These are phyloP conservation scores for Pholiota conissans DNA, from an alignment of 768 basidiomycete genomes.

Conservation along the genomic window DNA sequence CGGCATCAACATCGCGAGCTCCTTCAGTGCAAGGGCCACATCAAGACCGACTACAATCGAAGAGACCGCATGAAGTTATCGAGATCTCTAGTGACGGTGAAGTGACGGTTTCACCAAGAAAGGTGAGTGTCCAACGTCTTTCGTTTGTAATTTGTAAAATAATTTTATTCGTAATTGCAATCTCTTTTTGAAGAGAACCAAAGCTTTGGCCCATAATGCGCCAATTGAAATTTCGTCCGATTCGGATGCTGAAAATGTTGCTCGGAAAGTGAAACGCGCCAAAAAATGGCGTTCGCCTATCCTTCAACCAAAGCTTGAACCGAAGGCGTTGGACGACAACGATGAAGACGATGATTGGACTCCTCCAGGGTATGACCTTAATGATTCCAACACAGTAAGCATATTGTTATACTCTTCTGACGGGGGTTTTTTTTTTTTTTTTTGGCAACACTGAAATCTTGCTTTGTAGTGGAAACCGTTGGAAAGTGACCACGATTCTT, in stretches of 20 bases:
- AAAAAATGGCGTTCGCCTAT: neutral
- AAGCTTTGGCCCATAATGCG: neutral
- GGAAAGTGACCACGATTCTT: conserved; percentile 6
- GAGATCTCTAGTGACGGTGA: conserved; percentile 17
- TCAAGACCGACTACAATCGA: neutral
- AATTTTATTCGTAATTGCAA: neutral
- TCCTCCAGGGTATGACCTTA: conserved; percentile 25
- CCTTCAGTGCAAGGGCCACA: too few relatives aligned
- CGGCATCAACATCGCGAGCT: too few relatives aligned
- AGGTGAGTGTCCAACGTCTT: neutral
- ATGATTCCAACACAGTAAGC: conserved; percentile 23
- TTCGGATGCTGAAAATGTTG: neutral
- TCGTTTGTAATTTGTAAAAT: neutral
- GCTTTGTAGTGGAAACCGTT: conserved; percentile 17
- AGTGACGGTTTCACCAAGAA: neutral
- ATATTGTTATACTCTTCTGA: too few relatives aligned
- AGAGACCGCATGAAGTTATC: conserved; percentile 8
- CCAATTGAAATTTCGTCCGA: neutral
- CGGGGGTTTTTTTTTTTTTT: too few relatives aligned
- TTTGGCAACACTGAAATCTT: too few relatives aligned
- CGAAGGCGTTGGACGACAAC: neutral
- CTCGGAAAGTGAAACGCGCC: too few relatives aligned
- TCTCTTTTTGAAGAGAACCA: neutral
- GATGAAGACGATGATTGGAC: conserved; percentile 20
- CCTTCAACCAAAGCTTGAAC: neutral